These are phyloP conservation scores for Albifimbria verrucaria DNA, from an alignment of 2,329 filamentous ascomycete species.

Conservation along the genomic window DNA sequence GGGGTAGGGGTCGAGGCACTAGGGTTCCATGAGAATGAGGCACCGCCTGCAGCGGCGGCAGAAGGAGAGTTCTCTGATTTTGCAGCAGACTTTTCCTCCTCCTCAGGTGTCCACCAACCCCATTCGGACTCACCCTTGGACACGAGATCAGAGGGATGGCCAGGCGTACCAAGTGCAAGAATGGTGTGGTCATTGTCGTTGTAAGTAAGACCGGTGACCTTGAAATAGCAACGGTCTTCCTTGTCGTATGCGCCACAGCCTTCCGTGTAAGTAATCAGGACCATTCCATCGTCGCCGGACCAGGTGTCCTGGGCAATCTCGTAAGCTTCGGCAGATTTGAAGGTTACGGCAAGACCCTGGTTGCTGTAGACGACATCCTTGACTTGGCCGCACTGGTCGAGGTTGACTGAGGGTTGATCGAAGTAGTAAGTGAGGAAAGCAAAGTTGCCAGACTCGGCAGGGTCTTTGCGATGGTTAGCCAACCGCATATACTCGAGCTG, in stretches of 20 bases:
- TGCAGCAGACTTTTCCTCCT: background rate
- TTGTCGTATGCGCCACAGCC: constrained; percentile 22
- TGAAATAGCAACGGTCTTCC: constrained; percentile 27
- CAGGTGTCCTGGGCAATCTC: constrained; percentile 17
- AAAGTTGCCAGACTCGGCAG: constrained; percentile 15
- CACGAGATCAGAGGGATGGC: constrained; percentile 18
- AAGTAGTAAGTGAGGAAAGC: constrained; percentile 24
- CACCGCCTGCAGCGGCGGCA: background rate
- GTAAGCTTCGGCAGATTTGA: constrained; percentile 17
- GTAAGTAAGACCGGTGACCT: constrained; percentile 14
- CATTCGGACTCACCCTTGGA: constrained; percentile 18
- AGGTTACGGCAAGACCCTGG: constrained; percentile 9
- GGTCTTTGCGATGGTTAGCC: background rate
- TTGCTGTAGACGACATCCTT: constrained; percentile 7
- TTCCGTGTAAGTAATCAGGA: constrained; percentile 21
- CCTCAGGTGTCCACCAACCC: constrained; percentile 18
- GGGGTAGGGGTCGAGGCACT: too few relatives aligned
- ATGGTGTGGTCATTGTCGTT: constrained; percentile 10
- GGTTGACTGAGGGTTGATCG: constrained; percentile 23
- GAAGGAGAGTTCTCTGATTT: background rate
- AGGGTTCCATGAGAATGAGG: too few relatives aligned
- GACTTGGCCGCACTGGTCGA: constrained; percentile 22
- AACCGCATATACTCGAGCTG: background rate
- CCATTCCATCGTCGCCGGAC: constrained; percentile 12
- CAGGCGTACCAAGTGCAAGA: constrained; percentile 14